These are phyloP conservation scores for Colletotrichum liriopes DNA, from an alignment of 2,329 filamentous ascomycete genomes.

Conservation along the genomic window DNA sequence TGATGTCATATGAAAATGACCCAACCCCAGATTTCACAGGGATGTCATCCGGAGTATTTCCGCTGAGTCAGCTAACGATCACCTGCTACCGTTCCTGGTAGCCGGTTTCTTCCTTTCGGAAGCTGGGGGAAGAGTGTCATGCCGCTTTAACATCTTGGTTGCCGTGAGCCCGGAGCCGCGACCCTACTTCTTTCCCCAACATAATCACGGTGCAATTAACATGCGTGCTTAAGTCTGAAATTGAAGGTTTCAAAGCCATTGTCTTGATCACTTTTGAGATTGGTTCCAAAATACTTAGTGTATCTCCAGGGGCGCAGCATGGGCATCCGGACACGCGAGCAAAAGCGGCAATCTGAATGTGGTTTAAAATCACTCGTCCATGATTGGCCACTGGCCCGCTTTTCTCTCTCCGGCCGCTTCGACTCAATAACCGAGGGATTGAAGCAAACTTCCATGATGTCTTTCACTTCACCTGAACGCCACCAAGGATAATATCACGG, in stretches of 20 bases:
- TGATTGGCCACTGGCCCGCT: background rate
- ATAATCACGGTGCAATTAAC: background rate
- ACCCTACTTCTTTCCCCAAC: background rate
- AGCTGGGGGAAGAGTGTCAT: background rate
- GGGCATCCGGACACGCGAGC: background rate
- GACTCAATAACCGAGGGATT: constrained; percentile 26
- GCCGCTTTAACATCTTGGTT: background rate
- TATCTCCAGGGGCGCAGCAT: constrained; percentile 1
- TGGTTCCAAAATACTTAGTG: background rate
- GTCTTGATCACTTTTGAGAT: too few relatives aligned
- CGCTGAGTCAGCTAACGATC: constrained; percentile 16
- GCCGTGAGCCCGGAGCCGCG: too few relatives aligned
- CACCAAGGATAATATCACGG: constrained; percentile 31
- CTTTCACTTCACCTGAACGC: constrained; percentile 33
- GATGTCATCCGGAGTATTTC: constrained; percentile 7
- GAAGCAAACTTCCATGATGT: constrained; percentile 38
- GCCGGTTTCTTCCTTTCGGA: constrained; percentile 4
- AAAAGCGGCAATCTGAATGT: constrained; percentile 9
- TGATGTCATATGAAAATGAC: constrained; percentile 21
- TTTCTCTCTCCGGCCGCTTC: constrained; percentile 18
- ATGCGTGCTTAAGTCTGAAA: background rate
- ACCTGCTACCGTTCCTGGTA: background rate
- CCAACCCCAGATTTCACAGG: constrained; percentile 11
- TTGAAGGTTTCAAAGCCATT: background rate
- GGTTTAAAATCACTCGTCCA: constrained; percentile 13